Evolutionary conservation across 306 rosid species (phyloP).

Genomic region (Inga leiocalycina): DNA sequence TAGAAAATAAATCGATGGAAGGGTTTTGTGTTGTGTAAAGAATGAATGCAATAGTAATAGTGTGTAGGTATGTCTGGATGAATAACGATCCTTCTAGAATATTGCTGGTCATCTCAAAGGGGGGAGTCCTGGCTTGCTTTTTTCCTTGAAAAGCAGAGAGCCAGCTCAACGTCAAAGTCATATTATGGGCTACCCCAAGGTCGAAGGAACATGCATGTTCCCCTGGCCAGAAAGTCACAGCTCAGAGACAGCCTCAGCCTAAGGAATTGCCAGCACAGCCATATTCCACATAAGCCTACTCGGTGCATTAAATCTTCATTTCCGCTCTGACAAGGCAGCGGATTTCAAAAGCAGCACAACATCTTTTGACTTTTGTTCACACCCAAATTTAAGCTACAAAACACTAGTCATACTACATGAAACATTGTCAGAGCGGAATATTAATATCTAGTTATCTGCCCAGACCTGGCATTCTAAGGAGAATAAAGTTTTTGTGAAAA

Average conservation of each 20-base stretch:
- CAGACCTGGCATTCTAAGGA: too few relatives aligned
- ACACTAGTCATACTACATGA: too few relatives aligned
- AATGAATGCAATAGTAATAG: not conserved
- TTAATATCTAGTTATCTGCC: too few relatives aligned
- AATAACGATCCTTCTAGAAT: not conserved
- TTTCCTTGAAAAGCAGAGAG: not conserved
- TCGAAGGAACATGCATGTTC: not conserved
- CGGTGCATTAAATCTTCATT: not conserved
- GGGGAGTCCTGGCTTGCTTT: not conserved
- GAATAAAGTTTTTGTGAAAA: not conserved
- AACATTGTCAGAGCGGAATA: too few relatives aligned
- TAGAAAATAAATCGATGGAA: too few relatives aligned
- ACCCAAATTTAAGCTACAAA: not conserved
- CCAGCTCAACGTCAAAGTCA: not conserved
- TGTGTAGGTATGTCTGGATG: not conserved
- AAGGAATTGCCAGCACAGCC: slow-evolving; percentile 26
- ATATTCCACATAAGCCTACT: not conserved
- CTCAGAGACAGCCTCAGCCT: slow-evolving; percentile 5
- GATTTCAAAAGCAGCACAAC: not conserved
- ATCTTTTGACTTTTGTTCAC: not conserved
- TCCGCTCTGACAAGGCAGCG: not conserved
- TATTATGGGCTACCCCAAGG: too few relatives aligned
- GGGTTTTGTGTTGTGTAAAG: too few relatives aligned
- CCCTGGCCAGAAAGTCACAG: slow-evolving; percentile 2
- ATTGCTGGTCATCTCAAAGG: not conserved